Conservation (phyloP, 2,329 filamentous ascomycete species). For the Byssothecium circinans region DNA sequence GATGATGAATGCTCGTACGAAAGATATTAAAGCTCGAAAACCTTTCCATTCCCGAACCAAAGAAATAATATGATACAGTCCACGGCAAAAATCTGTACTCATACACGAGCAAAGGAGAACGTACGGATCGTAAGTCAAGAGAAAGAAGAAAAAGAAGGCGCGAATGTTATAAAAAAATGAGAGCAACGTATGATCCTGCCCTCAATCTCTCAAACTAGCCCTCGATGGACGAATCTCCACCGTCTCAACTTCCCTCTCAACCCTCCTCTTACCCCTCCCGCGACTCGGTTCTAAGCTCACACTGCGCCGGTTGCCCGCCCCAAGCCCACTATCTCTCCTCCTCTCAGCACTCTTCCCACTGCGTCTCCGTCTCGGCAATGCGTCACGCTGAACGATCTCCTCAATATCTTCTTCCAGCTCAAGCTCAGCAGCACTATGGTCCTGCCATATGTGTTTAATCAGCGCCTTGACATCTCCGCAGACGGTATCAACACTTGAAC, state of each 20-base stretch:
- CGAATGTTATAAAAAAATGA: too few species aligned
- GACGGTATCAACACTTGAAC: slow-evolving; percentile 30
- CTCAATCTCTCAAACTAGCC: not conserved
- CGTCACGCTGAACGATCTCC: slow-evolving; percentile 28
- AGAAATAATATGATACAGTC: too few species aligned
- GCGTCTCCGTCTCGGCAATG: not conserved
- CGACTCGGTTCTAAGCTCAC: slow-evolving; percentile 28
- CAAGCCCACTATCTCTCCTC: slow-evolving; percentile 31
- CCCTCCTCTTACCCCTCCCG: slow-evolving; percentile 17
- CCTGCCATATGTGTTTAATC: slow-evolving; percentile 38
- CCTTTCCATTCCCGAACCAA: too few species aligned
- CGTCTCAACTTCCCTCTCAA: slow-evolving; percentile 31
- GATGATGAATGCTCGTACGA: too few species aligned
- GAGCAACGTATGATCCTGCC: not conserved
- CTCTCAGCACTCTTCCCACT: slow-evolving; percentile 12
- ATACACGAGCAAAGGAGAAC: not conserved
- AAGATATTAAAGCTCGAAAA: too few species aligned
- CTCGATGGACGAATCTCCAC: slow-evolving; percentile 21
- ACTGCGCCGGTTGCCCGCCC: slow-evolving; percentile 28
- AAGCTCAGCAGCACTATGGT: slow-evolving; percentile 33
- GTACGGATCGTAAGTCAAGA: not conserved
- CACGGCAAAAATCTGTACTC: too few species aligned
- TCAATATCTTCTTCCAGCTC: slow-evolving; percentile 36
- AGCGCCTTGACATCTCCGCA: slow-evolving; percentile 43
- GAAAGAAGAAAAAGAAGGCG: not conserved